phyloP scores from a whole-genome alignment of 352 stramenopile genomes.

The Blastocystis sp. region DNA sequence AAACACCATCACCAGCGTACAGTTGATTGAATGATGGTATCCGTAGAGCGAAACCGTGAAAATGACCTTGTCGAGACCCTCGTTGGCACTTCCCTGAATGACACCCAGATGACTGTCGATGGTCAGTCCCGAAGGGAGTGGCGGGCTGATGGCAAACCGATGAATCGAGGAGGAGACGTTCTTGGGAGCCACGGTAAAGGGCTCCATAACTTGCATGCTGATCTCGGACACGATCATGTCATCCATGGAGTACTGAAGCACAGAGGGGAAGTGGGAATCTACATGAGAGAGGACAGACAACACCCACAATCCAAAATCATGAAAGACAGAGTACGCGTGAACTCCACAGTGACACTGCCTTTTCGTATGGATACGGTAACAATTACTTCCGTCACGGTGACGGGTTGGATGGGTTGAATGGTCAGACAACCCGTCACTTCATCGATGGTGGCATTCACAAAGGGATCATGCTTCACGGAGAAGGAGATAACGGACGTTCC shows the following conservation, averaged over 20 bases:
- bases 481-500: too few relatives aligned
- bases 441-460: too few relatives aligned
- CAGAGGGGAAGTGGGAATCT: background rate
- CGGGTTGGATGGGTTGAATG: too few relatives aligned
- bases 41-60: background rate
- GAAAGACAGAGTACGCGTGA: too few relatives aligned
- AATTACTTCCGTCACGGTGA: too few relatives aligned
- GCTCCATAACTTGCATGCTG: background rate
- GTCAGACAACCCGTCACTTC: too few relatives aligned
- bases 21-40: background rate
- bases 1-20: background rate
- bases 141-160: background rate
- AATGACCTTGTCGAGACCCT: background rate
- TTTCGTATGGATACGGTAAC: too few relatives aligned
- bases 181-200: background rate
- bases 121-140: background rate
- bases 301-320: background rate
- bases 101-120: background rate
- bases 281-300: background rate
- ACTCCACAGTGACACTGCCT: too few relatives aligned
- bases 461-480: too few relatives aligned
- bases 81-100: background rate
- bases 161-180: background rate
- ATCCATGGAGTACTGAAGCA: background rate
- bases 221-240: conserved; percentile 16